Evolutionary conservation across 176 grass and related monocot genomes (phyloP), one percentile per base, ranked within the genome.

Genomic region (Oryza rufipogon): DNA sequence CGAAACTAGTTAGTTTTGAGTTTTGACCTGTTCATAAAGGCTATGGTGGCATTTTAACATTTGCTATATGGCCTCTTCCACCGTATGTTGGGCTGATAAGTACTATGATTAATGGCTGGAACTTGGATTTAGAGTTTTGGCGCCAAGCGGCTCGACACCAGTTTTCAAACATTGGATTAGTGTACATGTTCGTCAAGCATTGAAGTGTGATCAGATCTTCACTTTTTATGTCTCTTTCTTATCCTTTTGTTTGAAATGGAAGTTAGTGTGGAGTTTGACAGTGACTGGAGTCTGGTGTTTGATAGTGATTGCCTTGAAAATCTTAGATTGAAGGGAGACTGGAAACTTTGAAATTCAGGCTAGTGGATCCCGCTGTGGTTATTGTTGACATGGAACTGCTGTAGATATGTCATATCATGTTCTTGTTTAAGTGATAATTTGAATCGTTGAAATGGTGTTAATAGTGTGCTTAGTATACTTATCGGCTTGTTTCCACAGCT

Each of bases 241-340:
- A 14, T 68, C 15, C 39, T 20, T 72, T 23, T 20, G 6, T 58
- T 58, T 58, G 34, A 26, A 75, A 76, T 36, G 14, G 30, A 75
- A 49, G 71, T 83, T 84, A 41, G 11, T 52, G 8, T 71, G 68
- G 68, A 39, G 17, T 33, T 52, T 65, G 69, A 86, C 64, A 73
- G 76, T 20, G 44, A 86, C 49, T 41, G 44, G 3, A 49, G 9
- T 64, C 7, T 80, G 69, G 16, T 66, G 56, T 86, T 80, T 42
- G 33, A 32, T 65, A 49, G 75, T 73, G 76, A 80, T 39, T 49
- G 30, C 17, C 46, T 68, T 87, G 17, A 47, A 0, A 69, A 76
- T 81, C 36, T 61, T 47, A 22, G 17, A 32, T 71, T 68, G 84
- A 80, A 36, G 9, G 1, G 39, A 33, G 4, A 26, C 7, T 51